Percentiles rank a stretch among this genome's conserved stretches.
phyloP scores from a whole-genome alignment of 1,139 yeast species.

The Candida glucosophila region DNA sequence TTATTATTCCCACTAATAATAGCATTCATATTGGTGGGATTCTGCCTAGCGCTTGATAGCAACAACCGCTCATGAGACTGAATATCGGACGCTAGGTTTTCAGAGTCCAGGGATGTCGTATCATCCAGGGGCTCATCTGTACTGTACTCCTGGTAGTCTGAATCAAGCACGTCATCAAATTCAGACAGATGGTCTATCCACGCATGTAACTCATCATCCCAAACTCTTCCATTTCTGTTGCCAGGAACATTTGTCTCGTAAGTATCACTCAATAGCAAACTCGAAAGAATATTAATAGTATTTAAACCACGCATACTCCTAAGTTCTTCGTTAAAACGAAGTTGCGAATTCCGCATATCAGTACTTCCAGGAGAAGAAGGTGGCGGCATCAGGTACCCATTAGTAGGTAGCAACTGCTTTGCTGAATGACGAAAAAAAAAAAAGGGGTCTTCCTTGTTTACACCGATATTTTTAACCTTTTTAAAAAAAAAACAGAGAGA shows the following conservation, averaged over 20 bases:
- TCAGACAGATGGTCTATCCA: conserved; percentile 2
- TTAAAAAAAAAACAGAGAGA: too few species aligned
- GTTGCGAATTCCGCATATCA: not conserved
- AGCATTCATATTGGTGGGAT: conserved; percentile 13
- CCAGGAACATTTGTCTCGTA: not conserved
- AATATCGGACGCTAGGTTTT: conserved; percentile 9
- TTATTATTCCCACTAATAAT: conserved; percentile 7
- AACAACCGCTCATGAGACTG: conserved; percentile 17
- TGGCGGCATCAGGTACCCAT: conserved; percentile 6
- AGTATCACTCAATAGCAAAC: conserved; percentile 3
- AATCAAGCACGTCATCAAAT: conserved; percentile 1
- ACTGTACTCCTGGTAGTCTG: conserved; percentile 1
- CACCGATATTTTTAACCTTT: too few species aligned
- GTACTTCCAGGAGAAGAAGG: conserved; percentile 6
- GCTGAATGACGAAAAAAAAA: too few species aligned
- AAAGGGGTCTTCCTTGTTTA: too few species aligned
- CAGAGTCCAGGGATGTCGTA: conserved; percentile 6
- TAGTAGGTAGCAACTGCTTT: not conserved
- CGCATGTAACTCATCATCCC: conserved; percentile 5
- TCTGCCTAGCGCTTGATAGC: conserved; percentile 21
- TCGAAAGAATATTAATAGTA: conserved; percentile 6
- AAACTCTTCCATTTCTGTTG: conserved; percentile 3
- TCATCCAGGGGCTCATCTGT: too few species aligned
- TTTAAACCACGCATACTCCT: too few species aligned
- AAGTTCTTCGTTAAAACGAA: not conserved